A percentile compares a stretch with the other conserved stretches of the same genome.
These are phyloP conservation scores for Mortierella claussenii DNA, from an alignment of 192 early-diverging fungal species.

Conservation along the genomic window DNA sequence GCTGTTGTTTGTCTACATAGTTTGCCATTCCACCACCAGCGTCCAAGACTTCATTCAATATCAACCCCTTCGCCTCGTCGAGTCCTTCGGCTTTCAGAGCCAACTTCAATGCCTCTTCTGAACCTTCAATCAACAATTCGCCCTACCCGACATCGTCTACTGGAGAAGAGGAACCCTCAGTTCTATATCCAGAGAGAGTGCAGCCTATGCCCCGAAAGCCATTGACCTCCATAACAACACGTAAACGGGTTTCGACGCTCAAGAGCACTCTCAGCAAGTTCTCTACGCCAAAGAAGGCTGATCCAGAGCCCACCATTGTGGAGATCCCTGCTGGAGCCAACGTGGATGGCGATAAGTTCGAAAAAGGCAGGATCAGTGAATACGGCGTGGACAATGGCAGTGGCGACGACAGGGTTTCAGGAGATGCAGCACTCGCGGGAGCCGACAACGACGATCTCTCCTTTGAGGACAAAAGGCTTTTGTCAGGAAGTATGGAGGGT, in stretches of 20 bases:
- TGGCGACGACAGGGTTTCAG: slow-evolving; percentile 2
- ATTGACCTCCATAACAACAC: slow-evolving; percentile 1
- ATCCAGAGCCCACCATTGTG: slow-evolving; percentile 14
- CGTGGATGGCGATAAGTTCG: neutral
- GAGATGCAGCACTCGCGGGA: neutral
- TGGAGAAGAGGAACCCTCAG: slow-evolving; percentile 1
- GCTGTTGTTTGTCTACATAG: no score
- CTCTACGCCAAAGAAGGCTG: slow-evolving; percentile 34
- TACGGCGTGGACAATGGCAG: slow-evolving; percentile 2
- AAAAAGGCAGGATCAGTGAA: neutral
- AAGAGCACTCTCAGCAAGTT: slow-evolving; percentile 46
- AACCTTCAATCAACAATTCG: slow-evolving; percentile 25
- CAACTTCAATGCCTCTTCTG: slow-evolving; percentile 24
- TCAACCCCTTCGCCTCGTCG: slow-evolving; percentile 47
- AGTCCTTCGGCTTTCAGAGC: slow-evolving; percentile 27
- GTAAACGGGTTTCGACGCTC: slow-evolving; percentile 34
- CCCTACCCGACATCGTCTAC: slow-evolving; percentile 20
- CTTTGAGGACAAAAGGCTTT: slow-evolving; percentile 6
- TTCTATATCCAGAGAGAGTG: neutral
- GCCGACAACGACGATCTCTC: neutral
- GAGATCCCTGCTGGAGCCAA: slow-evolving; percentile 15
- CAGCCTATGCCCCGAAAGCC: slow-evolving; percentile 7
- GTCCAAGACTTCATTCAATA: slow-evolving; percentile 43
- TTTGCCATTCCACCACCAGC: slow-evolving; percentile 42
- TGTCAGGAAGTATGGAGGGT: neutral